Conservation (phyloP, 2,329 filamentous ascomycete species). For the Alternaria postmessia region DNA sequence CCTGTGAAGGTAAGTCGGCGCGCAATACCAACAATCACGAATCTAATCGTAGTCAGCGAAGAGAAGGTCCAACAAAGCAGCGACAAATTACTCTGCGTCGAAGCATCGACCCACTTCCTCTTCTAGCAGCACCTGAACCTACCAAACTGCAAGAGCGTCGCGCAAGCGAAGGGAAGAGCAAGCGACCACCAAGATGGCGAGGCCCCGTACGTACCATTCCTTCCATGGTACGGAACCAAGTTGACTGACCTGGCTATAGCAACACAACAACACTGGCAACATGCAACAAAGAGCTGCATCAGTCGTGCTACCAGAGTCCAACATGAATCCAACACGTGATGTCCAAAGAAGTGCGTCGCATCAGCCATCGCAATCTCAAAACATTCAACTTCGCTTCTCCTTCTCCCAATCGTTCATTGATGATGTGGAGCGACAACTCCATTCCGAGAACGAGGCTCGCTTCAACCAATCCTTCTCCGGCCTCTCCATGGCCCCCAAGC, state of each 20-base stretch:
- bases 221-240: too few species aligned
- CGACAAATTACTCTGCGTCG: slow-evolving; percentile 4
- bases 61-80: slow-evolving; percentile 8
- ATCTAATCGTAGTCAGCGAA: slow-evolving; percentile 2
- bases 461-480: slow-evolving; percentile 17
- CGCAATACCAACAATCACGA: background rate
- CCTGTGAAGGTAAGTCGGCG: slow-evolving; percentile 11
- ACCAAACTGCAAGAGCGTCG: slow-evolving; percentile 9
- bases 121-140: background rate
- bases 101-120: slow-evolving; percentile 5
- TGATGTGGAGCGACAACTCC: background rate
- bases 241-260: background rate
- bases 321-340: background rate
- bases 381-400: slow-evolving; percentile 27
- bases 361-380: slow-evolving; percentile 3
- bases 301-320: background rate
- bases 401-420: slow-evolving; percentile 15
- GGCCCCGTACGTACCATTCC: slow-evolving; percentile 3
- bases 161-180: slow-evolving; percentile 2
- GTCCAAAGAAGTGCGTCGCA: background rate
- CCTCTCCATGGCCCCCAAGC: slow-evolving; percentile 2
- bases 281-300: background rate
- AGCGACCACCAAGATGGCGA: slow-evolving; percentile 18
- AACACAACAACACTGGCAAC: background rate
- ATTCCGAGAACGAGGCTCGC: background rate